These are phyloP conservation scores for Saccharomycopsis fodiens DNA, from an alignment of 805 yeast genomes.

Conservation along the genomic window DNA sequence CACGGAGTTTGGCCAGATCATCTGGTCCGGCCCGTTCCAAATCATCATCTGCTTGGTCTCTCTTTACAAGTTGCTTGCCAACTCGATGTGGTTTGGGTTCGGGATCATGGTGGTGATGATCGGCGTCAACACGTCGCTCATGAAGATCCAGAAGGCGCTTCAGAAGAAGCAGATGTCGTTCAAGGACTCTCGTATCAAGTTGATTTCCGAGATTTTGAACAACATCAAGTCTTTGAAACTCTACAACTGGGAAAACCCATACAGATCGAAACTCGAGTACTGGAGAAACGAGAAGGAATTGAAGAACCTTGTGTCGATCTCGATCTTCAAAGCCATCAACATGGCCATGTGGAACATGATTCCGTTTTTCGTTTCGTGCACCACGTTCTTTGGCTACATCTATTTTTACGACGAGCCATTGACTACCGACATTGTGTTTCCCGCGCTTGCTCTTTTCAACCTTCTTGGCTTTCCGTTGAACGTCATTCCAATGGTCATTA, in stretches of 20 bases:
- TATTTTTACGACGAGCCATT: constrained; percentile 55
- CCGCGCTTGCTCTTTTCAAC: constrained; percentile 84
- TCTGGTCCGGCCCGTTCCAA: constrained; percentile 95
- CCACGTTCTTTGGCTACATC: constrained; percentile 80
- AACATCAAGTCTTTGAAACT: constrained; percentile 89
- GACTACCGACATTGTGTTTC: constrained; percentile 85
- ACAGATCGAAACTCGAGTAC: constrained; percentile 58
- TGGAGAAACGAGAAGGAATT: constrained; percentile 88
- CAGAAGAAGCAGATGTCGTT: constrained; percentile 83
- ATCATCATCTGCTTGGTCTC: constrained; percentile 67
- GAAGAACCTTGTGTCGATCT: constrained; percentile 65
- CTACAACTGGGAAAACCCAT: constrained; percentile 94
- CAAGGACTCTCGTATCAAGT: constrained; percentile 88
- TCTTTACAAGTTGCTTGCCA: constrained; percentile 66
- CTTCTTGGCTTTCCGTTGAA: constrained; percentile 86
- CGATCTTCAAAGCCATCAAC: constrained; percentile 61
- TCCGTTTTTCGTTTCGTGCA: constrained; percentile 83
- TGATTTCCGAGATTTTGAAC: constrained; percentile 80
- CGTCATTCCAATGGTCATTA: constrained; percentile 83
- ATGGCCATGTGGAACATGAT: constrained; percentile 77
- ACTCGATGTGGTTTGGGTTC: constrained; percentile 96
- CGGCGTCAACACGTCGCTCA: constrained; percentile 68
- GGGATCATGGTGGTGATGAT: constrained; percentile 67
- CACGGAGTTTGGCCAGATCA: constrained; percentile 65
- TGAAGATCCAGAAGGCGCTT: constrained; percentile 57